phyloP scores from a whole-genome alignment of 2,329 filamentous ascomycete genomes.

The Tricladium varicosporioides region DNA sequence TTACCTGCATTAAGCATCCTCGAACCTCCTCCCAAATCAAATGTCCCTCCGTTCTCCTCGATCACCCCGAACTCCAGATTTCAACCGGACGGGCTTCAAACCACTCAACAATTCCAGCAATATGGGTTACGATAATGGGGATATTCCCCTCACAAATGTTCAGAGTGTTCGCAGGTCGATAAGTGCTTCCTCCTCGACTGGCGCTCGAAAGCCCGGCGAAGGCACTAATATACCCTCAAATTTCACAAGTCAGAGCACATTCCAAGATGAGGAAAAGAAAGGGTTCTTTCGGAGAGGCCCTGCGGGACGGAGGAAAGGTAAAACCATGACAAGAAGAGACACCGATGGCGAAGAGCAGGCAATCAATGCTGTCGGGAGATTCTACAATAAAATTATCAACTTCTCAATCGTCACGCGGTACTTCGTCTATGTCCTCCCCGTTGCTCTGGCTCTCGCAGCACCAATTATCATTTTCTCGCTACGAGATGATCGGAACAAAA shows the following conservation, averaged over 20 bases:
- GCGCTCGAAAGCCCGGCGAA: constrained; percentile 48
- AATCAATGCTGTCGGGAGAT: constrained; percentile 61
- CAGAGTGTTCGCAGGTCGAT: constrained; percentile 48
- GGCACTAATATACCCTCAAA: constrained; percentile 19
- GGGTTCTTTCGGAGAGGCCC: constrained; percentile 16
- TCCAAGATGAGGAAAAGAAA: constrained; percentile 17
- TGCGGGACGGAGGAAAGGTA: constrained; percentile 34
- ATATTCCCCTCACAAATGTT: constrained; percentile 56
- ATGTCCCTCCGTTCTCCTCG: constrained; percentile 30
- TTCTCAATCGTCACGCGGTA: constrained; percentile 64
- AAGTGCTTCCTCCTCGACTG: constrained; percentile 50
- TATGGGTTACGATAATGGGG: constrained; percentile 29
- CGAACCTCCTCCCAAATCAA: constrained; percentile 1
- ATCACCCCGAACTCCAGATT: constrained; percentile 22
- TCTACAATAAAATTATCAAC: constrained; percentile 62
- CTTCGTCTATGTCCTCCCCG: constrained; percentile 63
- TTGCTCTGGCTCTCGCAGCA: constrained; percentile 57
- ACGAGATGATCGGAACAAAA: constrained; percentile 22
- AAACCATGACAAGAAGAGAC: constrained; percentile 37
- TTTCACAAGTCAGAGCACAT: not conserved
- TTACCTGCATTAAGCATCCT: not conserved
- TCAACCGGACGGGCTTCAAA: constrained; percentile 29
- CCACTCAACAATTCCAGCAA: constrained; percentile 20
- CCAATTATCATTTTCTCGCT: constrained; percentile 52
- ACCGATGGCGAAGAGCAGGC: constrained; percentile 50